Evolutionary conservation across 2,329 filamentous ascomycete species (phyloP).

Genomic region (Ascochyta lentis): DNA sequence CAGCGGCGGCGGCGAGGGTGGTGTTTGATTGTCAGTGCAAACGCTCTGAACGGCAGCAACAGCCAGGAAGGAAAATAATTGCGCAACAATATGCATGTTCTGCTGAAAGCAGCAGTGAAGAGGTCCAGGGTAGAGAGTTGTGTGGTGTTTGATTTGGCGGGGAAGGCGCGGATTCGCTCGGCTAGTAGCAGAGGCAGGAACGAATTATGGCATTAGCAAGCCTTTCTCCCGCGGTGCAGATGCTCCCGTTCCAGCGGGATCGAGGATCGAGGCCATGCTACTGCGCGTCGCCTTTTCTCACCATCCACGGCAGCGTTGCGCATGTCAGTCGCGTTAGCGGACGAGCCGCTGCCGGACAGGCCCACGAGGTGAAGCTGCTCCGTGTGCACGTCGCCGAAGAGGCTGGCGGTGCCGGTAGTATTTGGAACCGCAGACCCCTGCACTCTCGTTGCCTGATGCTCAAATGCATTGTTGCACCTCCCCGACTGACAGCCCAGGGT

Average conservation of each 20-base stretch:
- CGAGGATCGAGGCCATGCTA: slow-evolving; percentile 16
- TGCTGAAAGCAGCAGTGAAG: slow-evolving; percentile 17
- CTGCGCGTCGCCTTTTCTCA: background rate
- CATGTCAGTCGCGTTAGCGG: background rate
- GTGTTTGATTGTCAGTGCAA: slow-evolving; percentile 15
- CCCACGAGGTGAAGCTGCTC: background rate
- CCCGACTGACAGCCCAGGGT: slow-evolving; percentile 29
- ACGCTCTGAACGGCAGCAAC: slow-evolving; percentile 7
- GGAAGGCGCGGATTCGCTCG: slow-evolving; percentile 17
- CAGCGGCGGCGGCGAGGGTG: slow-evolving; percentile 21
- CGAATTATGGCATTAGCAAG: slow-evolving; percentile 5
- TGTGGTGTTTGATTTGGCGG: slow-evolving; percentile 17
- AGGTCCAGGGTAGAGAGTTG: slow-evolving; percentile 11
- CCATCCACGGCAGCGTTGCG: background rate
- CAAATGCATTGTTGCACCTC: slow-evolving; percentile 10
- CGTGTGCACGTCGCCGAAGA: slow-evolving; percentile 15
- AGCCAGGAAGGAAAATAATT: slow-evolving; percentile 22
- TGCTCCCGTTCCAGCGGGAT: slow-evolving; percentile 19
- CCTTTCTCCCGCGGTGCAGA: slow-evolving; percentile 6
- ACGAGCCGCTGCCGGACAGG: background rate
- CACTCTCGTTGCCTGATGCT: slow-evolving; percentile 8
- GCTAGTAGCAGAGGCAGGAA: slow-evolving; percentile 15
- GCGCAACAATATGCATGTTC: slow-evolving; percentile 13
- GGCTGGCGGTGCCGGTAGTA: background rate
- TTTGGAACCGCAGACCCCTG: slow-evolving; percentile 14